Conservation (phyloP, 768 basidiomycete species). For the Tricholoma sp. region DNA sequence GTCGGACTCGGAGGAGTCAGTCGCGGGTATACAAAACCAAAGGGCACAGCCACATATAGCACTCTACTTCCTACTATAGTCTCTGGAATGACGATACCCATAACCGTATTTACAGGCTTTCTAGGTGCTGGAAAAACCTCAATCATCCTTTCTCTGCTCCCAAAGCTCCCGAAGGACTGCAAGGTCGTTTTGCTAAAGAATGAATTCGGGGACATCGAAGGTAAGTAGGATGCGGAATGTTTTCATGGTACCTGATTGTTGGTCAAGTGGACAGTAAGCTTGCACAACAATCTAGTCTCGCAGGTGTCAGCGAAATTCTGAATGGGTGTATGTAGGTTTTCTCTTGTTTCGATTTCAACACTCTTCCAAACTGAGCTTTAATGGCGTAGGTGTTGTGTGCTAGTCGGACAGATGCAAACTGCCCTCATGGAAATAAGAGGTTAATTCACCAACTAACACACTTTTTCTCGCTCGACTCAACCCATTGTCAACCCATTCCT, state of each 20-base stretch:
- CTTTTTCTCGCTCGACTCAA: neutral
- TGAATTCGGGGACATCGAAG: constrained; percentile 93
- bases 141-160: constrained; percentile 77
- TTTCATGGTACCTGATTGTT: neutral
- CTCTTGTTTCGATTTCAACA: neutral
- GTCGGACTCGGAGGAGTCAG: too few species aligned
- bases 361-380: neutral
- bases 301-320: constrained; percentile 88
- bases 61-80: neutral
- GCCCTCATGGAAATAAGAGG: constrained; percentile 86
- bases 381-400: constrained; percentile 73
- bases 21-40: too few species aligned
- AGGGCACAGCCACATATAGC: neutral
- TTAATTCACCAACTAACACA: constrained; percentile 16
- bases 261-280: constrained; percentile 82
- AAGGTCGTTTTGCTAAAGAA: constrained; percentile 91
- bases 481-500: neutral
- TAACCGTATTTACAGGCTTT: constrained; percentile 96
- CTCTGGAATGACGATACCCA: constrained; percentile 35
- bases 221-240: constrained; percentile 26
- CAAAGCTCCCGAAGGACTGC: constrained; percentile 79
- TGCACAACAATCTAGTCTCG: constrained; percentile 74
- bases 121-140: constrained; percentile 80
- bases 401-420: constrained; percentile 92
- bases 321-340: constrained; percentile 88